These are phyloP conservation scores for Styphnolobium japonicum DNA, from an alignment of 306 rosid genomes.

Conservation along the genomic window DNA sequence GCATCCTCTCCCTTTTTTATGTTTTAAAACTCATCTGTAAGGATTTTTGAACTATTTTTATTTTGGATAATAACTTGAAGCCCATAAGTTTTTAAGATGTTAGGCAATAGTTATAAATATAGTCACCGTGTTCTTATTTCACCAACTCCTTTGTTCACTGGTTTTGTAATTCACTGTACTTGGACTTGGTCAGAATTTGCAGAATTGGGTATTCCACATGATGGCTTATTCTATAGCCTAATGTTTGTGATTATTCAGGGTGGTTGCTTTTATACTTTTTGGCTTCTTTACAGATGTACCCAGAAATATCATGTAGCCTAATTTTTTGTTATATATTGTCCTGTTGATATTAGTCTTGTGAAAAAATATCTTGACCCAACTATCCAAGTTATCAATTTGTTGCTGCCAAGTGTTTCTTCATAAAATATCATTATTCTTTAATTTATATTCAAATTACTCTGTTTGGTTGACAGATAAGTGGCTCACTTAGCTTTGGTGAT, in stretches of 20 bases:
- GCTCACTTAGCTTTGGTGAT: slow-evolving; percentile 21
- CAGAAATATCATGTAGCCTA: background rate
- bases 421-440: background rate
- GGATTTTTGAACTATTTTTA: slow-evolving; percentile 17
- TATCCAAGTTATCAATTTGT: background rate
- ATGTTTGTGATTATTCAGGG: background rate
- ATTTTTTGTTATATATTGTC: slow-evolving; percentile 3
- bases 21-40: background rate
- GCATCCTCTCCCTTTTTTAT: background rate
- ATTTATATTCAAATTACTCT: background rate
- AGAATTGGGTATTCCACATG: background rate
- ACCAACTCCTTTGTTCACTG: background rate
- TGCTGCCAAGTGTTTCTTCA: background rate
- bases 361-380: background rate
- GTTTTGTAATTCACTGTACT: background rate
- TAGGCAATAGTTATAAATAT: background rate
- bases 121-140: background rate
- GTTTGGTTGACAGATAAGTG: slow-evolving; percentile 7
- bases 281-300: background rate
- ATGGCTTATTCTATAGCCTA: background rate
- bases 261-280: background rate
- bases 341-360: background rate
- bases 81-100: background rate
- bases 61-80: background rate
- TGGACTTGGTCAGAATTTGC: background rate